Base-by-base conservation (phyloP, 2,329 filamentous ascomycete species). In the Aspergillus sp. region DNA sequence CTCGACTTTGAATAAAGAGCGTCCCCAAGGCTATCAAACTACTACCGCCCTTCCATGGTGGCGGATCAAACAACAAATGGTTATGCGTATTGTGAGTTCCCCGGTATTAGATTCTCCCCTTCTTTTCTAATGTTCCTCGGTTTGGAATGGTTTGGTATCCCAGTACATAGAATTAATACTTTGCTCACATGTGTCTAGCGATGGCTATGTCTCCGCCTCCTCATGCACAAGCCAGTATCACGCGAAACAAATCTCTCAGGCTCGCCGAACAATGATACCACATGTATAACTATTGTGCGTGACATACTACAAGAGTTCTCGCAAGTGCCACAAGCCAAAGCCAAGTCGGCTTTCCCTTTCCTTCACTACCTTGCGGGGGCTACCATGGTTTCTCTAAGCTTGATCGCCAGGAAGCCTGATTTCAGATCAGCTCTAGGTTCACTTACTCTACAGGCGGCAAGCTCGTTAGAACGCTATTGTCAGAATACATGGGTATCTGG, bases 401-500 rank as follows among this genome's bases (percentile, higher is more conserved):
- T 69, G 2, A 65, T 69, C 10, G 58, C 66, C 9, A 67, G 62
- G 18, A 58, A 66, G 16, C 55, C 57, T 18, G 56, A 58, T 2
- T 67, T 65, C 22, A 67, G 58, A 29, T 24, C 22, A 20, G 45
- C 20, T 3, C 65, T 67, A 47, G 65, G 64, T 1, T 10, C 39
- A 16, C 36, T 59, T 3, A 65, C 63, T 2, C 9, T 67, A 2
- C 60, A 63, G 9, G 62, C 63, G 2, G 56, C 65, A 6, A 42
- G 45, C 24, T 60, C 62, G 1, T 54, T 69, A 2, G 60, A 64
- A 47, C 53, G 62, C 1, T 66, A 66, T 52, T 69, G 65, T 36
- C 60, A 45, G 12, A 67, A 57, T 22, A 69, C 66, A 7, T 69
- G 67, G 66, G 62, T 68, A 4, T 69, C 67, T 2, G 63, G 63